A percentile compares a stretch with the other conserved stretches of the same genome.
phyloP scores from a whole-genome alignment of 352 stramenopile genomes.

The Phytophthora sp. region DNA sequence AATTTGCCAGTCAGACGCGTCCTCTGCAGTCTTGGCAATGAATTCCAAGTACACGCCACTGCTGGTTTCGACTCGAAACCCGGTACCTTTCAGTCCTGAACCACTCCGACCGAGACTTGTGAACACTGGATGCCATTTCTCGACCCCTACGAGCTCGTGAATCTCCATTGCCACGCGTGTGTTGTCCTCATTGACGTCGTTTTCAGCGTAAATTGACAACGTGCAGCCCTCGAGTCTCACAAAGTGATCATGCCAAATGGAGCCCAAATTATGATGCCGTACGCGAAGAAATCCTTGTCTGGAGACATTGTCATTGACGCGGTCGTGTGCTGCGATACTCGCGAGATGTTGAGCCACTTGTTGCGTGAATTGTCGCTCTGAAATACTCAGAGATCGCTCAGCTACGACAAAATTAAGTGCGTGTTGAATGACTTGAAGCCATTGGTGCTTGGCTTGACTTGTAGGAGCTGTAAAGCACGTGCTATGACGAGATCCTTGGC shows the following conservation, averaged over 20 bases:
- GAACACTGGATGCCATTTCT: slow-evolving; percentile 61
- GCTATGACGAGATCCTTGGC: slow-evolving; percentile 19
- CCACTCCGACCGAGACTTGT: slow-evolving; percentile 23
- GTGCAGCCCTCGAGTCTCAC: slow-evolving; percentile 44
- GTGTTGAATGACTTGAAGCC: slow-evolving; percentile 62
- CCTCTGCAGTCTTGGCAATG: slow-evolving; percentile 37
- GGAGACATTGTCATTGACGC: no score
- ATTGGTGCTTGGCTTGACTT: slow-evolving; percentile 45
- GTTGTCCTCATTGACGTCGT: slow-evolving; percentile 33
- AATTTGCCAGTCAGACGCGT: slow-evolving; percentile 49
- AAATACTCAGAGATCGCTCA: slow-evolving; percentile 64
- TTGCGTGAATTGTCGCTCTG: slow-evolving; percentile 57
- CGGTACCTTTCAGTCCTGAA: slow-evolving; percentile 31
- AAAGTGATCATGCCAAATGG: slow-evolving; percentile 61
- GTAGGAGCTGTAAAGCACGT: slow-evolving; percentile 51
- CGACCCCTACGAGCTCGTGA: slow-evolving; percentile 55
- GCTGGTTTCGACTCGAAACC: slow-evolving; percentile 69
- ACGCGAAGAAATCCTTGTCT: slow-evolving; percentile 58
- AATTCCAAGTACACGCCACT: slow-evolving; percentile 68
- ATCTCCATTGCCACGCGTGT: slow-evolving; percentile 44
- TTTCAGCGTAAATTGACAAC: slow-evolving; percentile 46
- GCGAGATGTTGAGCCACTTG: slow-evolving; percentile 52
- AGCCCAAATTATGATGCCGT: slow-evolving; percentile 52
- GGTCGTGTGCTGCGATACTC: slow-evolving; percentile 18
- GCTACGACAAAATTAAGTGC: slow-evolving; percentile 66